These are phyloP conservation scores for Cyclocybe aegerita DNA, from an alignment of 768 basidiomycete genomes.

Conservation along the genomic window DNA sequence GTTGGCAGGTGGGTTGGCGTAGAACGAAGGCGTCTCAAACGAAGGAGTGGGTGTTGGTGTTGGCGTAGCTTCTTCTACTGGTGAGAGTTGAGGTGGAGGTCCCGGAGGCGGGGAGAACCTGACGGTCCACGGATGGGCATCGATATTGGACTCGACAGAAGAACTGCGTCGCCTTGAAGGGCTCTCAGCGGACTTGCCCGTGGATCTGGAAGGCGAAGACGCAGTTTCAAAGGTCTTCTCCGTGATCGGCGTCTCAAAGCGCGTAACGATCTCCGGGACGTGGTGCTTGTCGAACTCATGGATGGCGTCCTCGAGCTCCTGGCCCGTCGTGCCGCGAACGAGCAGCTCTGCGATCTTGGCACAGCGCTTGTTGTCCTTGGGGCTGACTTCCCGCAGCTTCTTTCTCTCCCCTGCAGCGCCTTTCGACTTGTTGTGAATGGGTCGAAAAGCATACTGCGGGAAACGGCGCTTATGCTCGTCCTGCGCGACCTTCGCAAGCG, in stretches of 20 bases:
- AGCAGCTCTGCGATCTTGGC: conserved; percentile 67
- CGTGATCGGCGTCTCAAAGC: conserved; percentile 74
- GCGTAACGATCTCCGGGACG: conserved; percentile 61
- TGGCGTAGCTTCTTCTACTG: not conserved
- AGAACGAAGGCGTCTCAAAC: conserved; percentile 31
- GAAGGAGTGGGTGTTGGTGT: conserved; percentile 7
- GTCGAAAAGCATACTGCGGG: conserved; percentile 75
- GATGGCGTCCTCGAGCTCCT: conserved; percentile 52
- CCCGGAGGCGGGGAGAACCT: not conserved
- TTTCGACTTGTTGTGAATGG: conserved; percentile 49
- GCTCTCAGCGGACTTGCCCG: conserved; percentile 14
- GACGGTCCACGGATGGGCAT: conserved; percentile 3
- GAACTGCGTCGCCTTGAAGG: not conserved
- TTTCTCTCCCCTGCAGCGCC: conserved; percentile 42
- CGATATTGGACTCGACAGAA: not conserved
- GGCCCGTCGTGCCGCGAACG: conserved; percentile 54
- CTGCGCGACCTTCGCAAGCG: conserved; percentile 65
- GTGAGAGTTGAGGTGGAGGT: not conserved
- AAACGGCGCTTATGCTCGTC: conserved; percentile 76
- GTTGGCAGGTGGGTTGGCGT: conserved; percentile 26
- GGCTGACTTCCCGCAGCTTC: conserved; percentile 61
- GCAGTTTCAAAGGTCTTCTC: conserved; percentile 38
- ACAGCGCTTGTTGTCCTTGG: conserved; percentile 63
- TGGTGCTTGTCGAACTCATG: conserved; percentile 55
- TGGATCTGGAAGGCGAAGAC: conserved; percentile 9